phyloP scores from a whole-genome alignment of 805 yeast genomes.

The Starmerella apicola region DNA sequence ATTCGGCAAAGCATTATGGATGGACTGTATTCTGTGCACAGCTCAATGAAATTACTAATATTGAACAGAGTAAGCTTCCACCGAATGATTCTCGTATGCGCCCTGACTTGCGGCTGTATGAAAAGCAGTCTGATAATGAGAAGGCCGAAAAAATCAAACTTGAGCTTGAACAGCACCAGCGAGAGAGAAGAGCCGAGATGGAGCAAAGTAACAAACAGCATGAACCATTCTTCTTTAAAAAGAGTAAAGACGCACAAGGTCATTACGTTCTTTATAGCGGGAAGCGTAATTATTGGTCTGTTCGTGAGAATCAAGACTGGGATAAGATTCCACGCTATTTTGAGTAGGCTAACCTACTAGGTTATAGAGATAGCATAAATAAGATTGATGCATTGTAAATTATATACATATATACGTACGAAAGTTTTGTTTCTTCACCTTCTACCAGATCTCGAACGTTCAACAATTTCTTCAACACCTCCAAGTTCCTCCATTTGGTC shows the following conservation, averaged over 20 bases:
- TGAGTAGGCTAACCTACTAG: slow-evolving; percentile 1
- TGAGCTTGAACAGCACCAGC: slow-evolving; percentile 64
- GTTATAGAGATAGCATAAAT: too few relatives aligned
- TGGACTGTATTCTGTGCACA: slow-evolving; percentile 73
- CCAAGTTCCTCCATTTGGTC: slow-evolving; percentile 82
- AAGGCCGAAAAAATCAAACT: slow-evolving; percentile 61
- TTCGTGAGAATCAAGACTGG: slow-evolving; percentile 36
- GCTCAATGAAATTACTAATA: slow-evolving; percentile 60
- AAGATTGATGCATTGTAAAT: too few relatives aligned
- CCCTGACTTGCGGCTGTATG: slow-evolving; percentile 72
- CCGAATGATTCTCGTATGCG: slow-evolving; percentile 83
- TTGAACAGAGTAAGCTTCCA: slow-evolving; percentile 55
- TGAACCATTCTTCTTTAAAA: slow-evolving; percentile 52
- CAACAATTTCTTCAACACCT: slow-evolving; percentile 80
- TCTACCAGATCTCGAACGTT: slow-evolving; percentile 29
- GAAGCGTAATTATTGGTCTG: slow-evolving; percentile 56
- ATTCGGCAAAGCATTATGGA: slow-evolving; percentile 60
- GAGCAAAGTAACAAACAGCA: slow-evolving; percentile 37
- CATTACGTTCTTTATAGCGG: slow-evolving; percentile 37
- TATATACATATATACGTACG: background rate
- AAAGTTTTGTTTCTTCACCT: background rate
- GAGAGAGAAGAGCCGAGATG: slow-evolving; percentile 53
- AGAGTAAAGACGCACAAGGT: slow-evolving; percentile 29
- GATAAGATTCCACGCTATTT: slow-evolving; percentile 14
- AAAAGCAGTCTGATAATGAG: slow-evolving; percentile 47